These are phyloP conservation scores for Durusdinium trenchii DNA, from an alignment of 73 alveolate genomes.

Conservation along the genomic window DNA sequence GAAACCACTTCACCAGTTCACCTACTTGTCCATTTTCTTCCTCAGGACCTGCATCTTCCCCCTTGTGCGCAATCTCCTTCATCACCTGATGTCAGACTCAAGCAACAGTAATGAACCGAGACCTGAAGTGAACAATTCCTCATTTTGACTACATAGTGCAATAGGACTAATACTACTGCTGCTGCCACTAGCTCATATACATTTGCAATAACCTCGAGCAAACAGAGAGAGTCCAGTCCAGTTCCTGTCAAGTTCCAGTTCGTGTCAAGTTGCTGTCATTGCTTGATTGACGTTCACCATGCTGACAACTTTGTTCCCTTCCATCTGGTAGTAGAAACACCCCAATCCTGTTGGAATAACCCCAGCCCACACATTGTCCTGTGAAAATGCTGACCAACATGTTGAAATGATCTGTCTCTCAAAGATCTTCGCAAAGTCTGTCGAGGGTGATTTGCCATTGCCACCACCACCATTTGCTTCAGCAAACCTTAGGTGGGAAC, in stretches of 20 bases:
- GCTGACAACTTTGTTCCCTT: not conserved
- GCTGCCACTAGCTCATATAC: too few relatives aligned
- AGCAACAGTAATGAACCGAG: too few relatives aligned
- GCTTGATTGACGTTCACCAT: not conserved
- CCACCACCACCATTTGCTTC: not conserved
- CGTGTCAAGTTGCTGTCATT: not conserved
- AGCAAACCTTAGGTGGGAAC: not conserved
- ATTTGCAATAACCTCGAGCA: too few relatives aligned
- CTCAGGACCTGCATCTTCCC: not conserved
- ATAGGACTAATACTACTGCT: too few relatives aligned
- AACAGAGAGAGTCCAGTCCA: too few relatives aligned
- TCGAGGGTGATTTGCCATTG: not conserved
- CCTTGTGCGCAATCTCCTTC: not conserved
- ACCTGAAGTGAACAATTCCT: too few relatives aligned
- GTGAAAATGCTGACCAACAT: not conserved
- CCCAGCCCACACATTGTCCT: not conserved
- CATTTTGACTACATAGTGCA: too few relatives aligned
- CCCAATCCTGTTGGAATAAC: not conserved
- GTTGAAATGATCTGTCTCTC: not conserved
- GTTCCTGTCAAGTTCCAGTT: too few relatives aligned
- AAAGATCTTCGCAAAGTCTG: not conserved
- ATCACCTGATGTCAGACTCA: not conserved
- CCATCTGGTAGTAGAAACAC: not conserved
- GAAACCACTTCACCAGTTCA: not conserved
- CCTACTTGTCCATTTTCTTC: not conserved